phyloP scores from a whole-genome alignment of 2,329 filamentous ascomycete species.

The Botryosphaeria agaves region DNA sequence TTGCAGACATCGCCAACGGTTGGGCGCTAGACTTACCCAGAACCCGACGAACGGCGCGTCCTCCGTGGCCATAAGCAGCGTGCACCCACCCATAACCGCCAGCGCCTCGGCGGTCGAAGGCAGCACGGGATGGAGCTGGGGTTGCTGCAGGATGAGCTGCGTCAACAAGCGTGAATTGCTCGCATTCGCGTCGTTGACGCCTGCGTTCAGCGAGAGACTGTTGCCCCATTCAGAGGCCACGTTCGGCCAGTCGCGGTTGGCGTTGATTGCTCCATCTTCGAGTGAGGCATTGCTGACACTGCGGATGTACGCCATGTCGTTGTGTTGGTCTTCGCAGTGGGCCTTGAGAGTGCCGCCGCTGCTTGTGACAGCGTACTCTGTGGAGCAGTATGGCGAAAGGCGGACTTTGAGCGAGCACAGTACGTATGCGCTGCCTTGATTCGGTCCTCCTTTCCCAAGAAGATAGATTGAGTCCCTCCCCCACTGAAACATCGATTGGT shows the following conservation, averaged over 20 bases:
- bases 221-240: slow-evolving; percentile 25
- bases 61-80: slow-evolving; percentile 41
- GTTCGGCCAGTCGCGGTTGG: slow-evolving; percentile 28
- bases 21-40: slow-evolving; percentile 14
- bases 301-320: slow-evolving; percentile 37
- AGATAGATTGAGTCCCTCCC: slow-evolving; percentile 45
- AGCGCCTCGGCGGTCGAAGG: slow-evolving; percentile 61
- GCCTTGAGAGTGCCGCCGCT: slow-evolving; percentile 41
- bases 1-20: background rate
- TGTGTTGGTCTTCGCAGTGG: slow-evolving; percentile 39
- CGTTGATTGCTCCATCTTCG: slow-evolving; percentile 28
- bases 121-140: slow-evolving; percentile 29
- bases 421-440: slow-evolving; percentile 32
- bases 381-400: slow-evolving; percentile 48
- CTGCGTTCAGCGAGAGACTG: slow-evolving; percentile 24
- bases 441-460: slow-evolving; percentile 33
- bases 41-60: slow-evolving; percentile 42
- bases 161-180: slow-evolving; percentile 26
- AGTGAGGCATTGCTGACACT: slow-evolving; percentile 35
- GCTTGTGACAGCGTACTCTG: slow-evolving; percentile 27
- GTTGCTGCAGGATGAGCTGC: slow-evolving; percentile 21
- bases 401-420: slow-evolving; percentile 52
- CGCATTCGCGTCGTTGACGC: slow-evolving; percentile 23
- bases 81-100: slow-evolving; percentile 51
- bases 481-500: no score